Evolutionary conservation across 257 asterid genomes (phyloP), one percentile per base, ranked within the genome.

Genomic region (Solanum corneliomulleri): DNA sequence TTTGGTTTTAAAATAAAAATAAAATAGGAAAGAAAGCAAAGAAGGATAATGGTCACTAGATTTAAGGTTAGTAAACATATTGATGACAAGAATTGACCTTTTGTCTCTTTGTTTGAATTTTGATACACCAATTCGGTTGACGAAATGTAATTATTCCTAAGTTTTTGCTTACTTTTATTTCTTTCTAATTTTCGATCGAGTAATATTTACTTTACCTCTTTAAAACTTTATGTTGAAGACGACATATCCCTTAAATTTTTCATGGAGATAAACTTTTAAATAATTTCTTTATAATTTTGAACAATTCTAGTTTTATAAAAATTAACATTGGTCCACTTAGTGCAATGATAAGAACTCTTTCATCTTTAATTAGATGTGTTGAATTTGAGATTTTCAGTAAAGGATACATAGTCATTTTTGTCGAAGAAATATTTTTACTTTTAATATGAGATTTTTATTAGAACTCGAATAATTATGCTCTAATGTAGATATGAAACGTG

Each of bases 11-110:
- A 23, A 42, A 77, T 9, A 25, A 13, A 25, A 44, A 13, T n/a
- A 23, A n/a, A n/a, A 76, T 4, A 2, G 14, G 37, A 14, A 41
- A 76, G 56, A 41, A 16, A 76, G 12, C 13, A 33, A 49, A 80
- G 64, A 82, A 44, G 64, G 64, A 56, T 84, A 82, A 88, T 88
- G 60, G 89, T 88, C 74, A 62, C 68, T 82, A 87, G 89, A 86
- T 83, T 25, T 88, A 88, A 90, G 90, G 90, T 81, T 87, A 60
- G 86, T 75, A 41, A 69, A 27, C 27, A 41, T 64, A 49, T 64
- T 44, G 83, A 74, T 31, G 91, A 83, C 90, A 75, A 33, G 33
- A 82, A 82, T 89, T 86, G 90, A 88, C 91, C 64, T 87, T 49
- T 85, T 68, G 89, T 85, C 88, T 69, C 86, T 84, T 88, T 49